Percentiles rank a stretch among this genome's conserved stretches.
Conservation (phyloP, 73 alveolate species). For the Paramecium pentaurelia region DNA sequence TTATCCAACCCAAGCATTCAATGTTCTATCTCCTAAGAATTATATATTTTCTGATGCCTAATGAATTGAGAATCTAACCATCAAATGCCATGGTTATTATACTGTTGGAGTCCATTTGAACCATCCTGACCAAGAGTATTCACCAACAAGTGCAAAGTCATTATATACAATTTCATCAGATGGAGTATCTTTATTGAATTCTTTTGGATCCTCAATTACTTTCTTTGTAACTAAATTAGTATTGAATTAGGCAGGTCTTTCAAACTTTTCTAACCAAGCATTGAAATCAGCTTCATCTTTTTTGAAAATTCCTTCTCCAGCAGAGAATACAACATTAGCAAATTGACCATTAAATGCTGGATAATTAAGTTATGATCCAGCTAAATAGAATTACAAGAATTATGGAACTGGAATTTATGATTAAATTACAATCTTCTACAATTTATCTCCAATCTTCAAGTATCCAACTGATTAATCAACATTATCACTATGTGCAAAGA, state of each 20-base stretch:
- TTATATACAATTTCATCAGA: background rate
- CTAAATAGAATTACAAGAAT: slow-evolving; percentile 30
- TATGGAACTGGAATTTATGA: slow-evolving; percentile 5
- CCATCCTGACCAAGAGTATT: slow-evolving; percentile 50
- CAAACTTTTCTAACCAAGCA: background rate
- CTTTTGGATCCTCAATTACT: background rate
- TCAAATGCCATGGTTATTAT: slow-evolving; percentile 39
- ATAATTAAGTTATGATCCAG: background rate
- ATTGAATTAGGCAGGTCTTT: slow-evolving; percentile 13
- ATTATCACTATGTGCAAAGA: background rate
- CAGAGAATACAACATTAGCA: background rate
- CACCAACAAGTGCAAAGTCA: background rate
- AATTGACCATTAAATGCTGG: slow-evolving; percentile 46
- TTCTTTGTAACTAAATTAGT: background rate
- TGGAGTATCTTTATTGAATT: background rate
- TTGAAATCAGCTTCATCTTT: background rate
- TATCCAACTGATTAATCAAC: background rate
- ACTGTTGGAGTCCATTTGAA: slow-evolving; percentile 40
- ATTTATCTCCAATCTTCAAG: slow-evolving; percentile 7
- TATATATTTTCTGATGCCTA: background rate
- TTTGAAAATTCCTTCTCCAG: background rate
- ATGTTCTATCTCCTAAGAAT: slow-evolving; percentile 40
- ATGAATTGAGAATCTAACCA: slow-evolving; percentile 18
- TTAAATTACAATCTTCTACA: background rate
- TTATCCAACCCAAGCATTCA: slow-evolving; percentile 28